phyloP scores from a whole-genome alignment of 2,329 filamentous ascomycete species.

The Scleromitrula shiraiana region DNA sequence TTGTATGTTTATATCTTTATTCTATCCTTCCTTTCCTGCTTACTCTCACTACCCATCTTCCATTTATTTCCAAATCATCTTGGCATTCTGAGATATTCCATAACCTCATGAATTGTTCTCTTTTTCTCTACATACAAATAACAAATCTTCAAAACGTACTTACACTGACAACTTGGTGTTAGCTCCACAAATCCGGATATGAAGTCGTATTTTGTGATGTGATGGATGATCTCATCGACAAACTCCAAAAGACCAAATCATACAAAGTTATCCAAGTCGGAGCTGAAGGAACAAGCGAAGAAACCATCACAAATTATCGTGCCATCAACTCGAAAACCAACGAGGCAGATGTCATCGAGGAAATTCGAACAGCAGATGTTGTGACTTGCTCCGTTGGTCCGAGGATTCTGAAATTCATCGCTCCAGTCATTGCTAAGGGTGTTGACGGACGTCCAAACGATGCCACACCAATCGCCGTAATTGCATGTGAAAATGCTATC shows the following conservation, averaged over 20 bases:
- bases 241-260: conserved; percentile 63
- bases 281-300: conserved; percentile 69
- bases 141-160: not conserved
- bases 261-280: conserved; percentile 95
- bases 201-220: conserved; percentile 97
- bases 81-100: not conserved
- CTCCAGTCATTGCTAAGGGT: conserved; percentile 89
- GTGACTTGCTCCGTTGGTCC: conserved; percentile 97
- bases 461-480: conserved; percentile 69
- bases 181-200: conserved; percentile 75
- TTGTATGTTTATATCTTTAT: not conserved
- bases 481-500: conserved; percentile 97
- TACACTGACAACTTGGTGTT: conserved; percentile 2
- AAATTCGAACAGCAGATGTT: conserved; percentile 79
- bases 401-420: conserved; percentile 93
- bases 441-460: conserved; percentile 66
- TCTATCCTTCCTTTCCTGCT: not conserved
- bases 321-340: conserved; percentile 92
- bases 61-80: not conserved
- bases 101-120: too few relatives aligned
- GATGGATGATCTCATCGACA: conserved; percentile 71
- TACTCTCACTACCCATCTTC: too few relatives aligned
- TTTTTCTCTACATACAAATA: not conserved
- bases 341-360: conserved; percentile 70
- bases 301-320: conserved; percentile 88